phyloP scores from a whole-genome alignment of 306 rosid genomes.

The Trichosanthes cucumerina region DNA sequence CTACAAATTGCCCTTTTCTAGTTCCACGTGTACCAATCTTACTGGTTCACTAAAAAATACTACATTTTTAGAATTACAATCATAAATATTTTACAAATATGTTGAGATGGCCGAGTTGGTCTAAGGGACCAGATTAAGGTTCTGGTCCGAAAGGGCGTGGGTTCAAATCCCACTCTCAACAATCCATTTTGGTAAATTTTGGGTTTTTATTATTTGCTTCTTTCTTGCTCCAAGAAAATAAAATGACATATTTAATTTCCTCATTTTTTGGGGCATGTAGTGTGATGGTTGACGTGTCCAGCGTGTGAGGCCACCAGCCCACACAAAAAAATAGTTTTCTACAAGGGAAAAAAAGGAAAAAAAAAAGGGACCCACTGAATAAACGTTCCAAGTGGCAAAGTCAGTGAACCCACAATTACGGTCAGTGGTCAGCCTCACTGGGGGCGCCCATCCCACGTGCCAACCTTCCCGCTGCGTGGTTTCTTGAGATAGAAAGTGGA shows the following conservation, averaged over 20 bases:
- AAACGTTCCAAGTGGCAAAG: constrained; percentile 27
- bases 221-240: neutral
- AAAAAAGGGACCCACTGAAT: constrained; percentile 18
- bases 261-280: neutral
- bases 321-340: neutral
- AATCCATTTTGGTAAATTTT: neutral
- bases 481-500: constrained; percentile 28
- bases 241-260: neutral
- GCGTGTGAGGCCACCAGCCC: constrained; percentile 4
- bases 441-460: constrained; percentile 67
- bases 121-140: constrained; percentile 61
- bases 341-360: neutral
- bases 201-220: too few relatives aligned
- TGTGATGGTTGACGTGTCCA: neutral
- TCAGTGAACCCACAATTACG: constrained; percentile 32
- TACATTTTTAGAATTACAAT: too few relatives aligned
- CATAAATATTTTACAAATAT: too few relatives aligned
- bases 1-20: neutral
- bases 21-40: neutral
- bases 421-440: constrained; percentile 27
- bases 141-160: constrained; percentile 76
- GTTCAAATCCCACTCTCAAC: constrained; percentile 72
- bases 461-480: constrained; percentile 45
- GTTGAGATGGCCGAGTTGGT: constrained; percentile 71
- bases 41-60: neutral